A percentile compares a stretch with the other conserved stretches of the same genome.
phyloP scores from a whole-genome alignment of 1,139 yeast genomes.

The Hanseniaspora sp. region DNA sequence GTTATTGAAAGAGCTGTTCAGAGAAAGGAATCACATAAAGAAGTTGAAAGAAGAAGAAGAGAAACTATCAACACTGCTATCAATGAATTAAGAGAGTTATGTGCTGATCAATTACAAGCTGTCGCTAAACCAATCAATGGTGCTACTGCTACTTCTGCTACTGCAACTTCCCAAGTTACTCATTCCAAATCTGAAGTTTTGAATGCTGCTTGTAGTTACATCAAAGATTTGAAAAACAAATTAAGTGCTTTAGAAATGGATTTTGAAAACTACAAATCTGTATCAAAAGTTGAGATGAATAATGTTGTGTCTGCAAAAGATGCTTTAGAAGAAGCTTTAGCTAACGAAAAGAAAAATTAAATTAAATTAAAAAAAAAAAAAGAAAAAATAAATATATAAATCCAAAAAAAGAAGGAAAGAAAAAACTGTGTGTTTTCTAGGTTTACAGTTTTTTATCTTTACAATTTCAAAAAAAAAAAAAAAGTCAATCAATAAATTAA shows the following conservation, averaged over 20 bases:
- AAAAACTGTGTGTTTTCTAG: no score
- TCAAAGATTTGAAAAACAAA: constrained; percentile 7
- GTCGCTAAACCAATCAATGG: neutral
- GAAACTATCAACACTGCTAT: constrained; percentile 86
- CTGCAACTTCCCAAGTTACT: neutral
- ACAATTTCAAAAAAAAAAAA: no score
- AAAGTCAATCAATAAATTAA: no score
- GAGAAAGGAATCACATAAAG: constrained; percentile 87
- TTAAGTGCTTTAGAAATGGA: constrained; percentile 11
- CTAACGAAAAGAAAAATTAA: constrained; percentile 11
- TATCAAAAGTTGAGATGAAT: constrained; percentile 7
- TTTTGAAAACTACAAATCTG: constrained; percentile 10
- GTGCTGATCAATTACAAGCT: constrained; percentile 2
- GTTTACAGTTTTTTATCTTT: no score
- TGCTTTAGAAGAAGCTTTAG: constrained; percentile 14
- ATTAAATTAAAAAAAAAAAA: no score
- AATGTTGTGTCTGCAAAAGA: constrained; percentile 9
- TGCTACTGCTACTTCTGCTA: neutral
- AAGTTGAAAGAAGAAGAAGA: constrained; percentile 92
- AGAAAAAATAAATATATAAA: neutral
- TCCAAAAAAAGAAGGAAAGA: no score
- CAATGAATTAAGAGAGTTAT: constrained; percentile 57
- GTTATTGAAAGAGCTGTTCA: constrained; percentile 25
- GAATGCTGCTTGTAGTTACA: constrained; percentile 13
- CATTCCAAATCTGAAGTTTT: constrained; percentile 13